Conservation (phyloP, 139 green algal species). For the Astrephomene gubernaculifera region DNA sequence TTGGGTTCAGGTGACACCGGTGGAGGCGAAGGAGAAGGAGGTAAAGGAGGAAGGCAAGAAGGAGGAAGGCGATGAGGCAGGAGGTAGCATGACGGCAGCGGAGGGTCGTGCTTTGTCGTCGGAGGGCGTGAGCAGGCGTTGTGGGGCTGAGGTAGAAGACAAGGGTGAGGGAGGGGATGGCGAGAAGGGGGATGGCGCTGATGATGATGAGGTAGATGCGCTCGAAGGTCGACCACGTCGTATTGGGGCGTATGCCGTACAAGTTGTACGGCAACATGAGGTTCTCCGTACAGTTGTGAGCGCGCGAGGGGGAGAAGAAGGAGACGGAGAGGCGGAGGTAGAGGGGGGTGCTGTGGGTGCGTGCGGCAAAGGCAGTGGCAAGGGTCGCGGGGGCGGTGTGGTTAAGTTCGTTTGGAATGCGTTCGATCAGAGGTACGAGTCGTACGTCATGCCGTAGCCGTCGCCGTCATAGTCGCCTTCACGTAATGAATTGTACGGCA, state of each 20-base stretch:
- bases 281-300: conserved; percentile 26
- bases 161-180: too few species aligned
- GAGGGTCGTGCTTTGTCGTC: too few species aligned
- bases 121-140: neutral
- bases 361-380: too few species aligned
- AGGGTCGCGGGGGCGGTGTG: neutral
- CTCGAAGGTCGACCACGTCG: neutral
- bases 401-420: conserved; percentile 46
- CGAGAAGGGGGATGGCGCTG: neutral
- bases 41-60: neutral
- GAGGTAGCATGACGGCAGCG: neutral
- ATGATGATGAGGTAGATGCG: neutral
- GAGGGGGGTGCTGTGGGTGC: too few species aligned
- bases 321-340: too few species aligned
- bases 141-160: neutral
- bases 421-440: conserved; percentile 35
- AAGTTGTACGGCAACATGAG: neutral
- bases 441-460: conserved; percentile 7
- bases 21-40: neutral
- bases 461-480: too few species aligned
- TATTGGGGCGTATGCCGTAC: conserved; percentile 3
- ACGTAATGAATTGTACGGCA: too few species aligned
- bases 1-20: conserved; percentile 50
- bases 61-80: neutral
- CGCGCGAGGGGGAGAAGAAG: too few species aligned